These are phyloP conservation scores for Beauveria sp. DNA, from an alignment of 2,329 filamentous ascomycete species.

Conservation along the genomic window DNA sequence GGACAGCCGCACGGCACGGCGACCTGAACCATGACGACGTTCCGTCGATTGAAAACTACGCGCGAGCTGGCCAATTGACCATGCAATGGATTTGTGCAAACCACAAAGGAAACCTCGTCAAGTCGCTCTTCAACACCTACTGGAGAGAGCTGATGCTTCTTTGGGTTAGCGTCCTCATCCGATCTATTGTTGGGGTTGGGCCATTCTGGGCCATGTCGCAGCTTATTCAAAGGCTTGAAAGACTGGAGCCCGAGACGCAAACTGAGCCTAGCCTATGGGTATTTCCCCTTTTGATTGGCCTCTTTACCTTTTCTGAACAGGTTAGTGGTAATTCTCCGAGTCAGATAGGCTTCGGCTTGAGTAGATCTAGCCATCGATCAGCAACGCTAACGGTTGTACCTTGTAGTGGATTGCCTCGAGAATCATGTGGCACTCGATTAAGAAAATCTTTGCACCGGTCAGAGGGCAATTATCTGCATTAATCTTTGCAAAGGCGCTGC, in stretches of 20 bases:
- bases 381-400: slow-evolving; percentile 31
- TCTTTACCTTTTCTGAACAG: slow-evolving; percentile 46
- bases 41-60: neutral
- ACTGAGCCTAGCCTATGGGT: slow-evolving; percentile 16
- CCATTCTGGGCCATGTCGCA: slow-evolving; percentile 9
- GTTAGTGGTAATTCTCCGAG: slow-evolving; percentile 57
- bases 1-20: neutral
- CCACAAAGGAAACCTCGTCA: neutral
- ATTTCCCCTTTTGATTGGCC: slow-evolving; percentile 46
- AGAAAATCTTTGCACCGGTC: slow-evolving; percentile 56
- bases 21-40: neutral
- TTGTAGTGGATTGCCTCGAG: slow-evolving; percentile 57
- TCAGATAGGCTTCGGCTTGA: slow-evolving; percentile 29
- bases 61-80: neutral
- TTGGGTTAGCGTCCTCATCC: neutral
- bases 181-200: neutral
- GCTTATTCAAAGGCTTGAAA: neutral
- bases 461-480: slow-evolving; percentile 62
- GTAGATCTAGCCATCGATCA: slow-evolving; percentile 23
- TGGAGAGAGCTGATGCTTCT: neutral
- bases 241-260: neutral
- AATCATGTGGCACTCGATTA: slow-evolving; percentile 59
- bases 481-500: slow-evolving; percentile 72
- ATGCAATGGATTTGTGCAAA: neutral
- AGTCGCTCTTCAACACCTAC: neutral